Conservation (phyloP, 371 early-diverging fungal species). For the Mucor racemosus region DNA sequence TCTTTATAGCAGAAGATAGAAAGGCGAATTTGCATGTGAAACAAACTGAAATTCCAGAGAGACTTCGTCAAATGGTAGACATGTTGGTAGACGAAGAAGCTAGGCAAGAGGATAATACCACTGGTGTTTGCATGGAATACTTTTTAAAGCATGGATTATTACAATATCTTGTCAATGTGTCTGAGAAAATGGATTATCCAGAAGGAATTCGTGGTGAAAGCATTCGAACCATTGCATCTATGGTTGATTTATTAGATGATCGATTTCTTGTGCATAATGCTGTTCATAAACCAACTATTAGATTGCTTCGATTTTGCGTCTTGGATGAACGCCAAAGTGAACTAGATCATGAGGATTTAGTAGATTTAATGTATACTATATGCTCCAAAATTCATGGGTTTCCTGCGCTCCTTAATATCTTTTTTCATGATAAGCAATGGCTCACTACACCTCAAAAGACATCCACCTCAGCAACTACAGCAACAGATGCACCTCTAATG, state of each 20-base stretch:
- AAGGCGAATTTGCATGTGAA: constrained; percentile 61
- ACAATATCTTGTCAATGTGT: constrained; percentile 76
- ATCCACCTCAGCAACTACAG: neutral
- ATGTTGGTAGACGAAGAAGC: constrained; percentile 91
- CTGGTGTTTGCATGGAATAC: constrained; percentile 92
- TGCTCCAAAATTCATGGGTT: constrained; percentile 91
- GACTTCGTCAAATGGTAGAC: constrained; percentile 85
- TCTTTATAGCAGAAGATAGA: constrained; percentile 62
- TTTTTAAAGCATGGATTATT: constrained; percentile 85
- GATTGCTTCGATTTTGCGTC: constrained; percentile 74
- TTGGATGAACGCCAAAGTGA: constrained; percentile 63
- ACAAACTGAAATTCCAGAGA: constrained; percentile 81
- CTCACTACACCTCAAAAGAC: constrained; percentile 66
- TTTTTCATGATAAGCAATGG: constrained; percentile 87
- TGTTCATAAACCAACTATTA: constrained; percentile 86
- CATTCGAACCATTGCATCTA: constrained; percentile 77
- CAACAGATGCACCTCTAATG: neutral
- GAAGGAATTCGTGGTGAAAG: constrained; percentile 84
- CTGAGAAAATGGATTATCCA: constrained; percentile 82
- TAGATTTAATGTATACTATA: constrained; percentile 88
- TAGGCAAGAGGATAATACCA: constrained; percentile 68
- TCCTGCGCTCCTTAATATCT: constrained; percentile 87
- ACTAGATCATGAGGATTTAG: constrained; percentile 80
- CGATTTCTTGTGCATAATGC: constrained; percentile 89
- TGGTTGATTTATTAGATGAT: constrained; percentile 87